Base-by-base conservation (phyloP, 345 rosid genomes). In the Noccaea caerulescens region DNA sequence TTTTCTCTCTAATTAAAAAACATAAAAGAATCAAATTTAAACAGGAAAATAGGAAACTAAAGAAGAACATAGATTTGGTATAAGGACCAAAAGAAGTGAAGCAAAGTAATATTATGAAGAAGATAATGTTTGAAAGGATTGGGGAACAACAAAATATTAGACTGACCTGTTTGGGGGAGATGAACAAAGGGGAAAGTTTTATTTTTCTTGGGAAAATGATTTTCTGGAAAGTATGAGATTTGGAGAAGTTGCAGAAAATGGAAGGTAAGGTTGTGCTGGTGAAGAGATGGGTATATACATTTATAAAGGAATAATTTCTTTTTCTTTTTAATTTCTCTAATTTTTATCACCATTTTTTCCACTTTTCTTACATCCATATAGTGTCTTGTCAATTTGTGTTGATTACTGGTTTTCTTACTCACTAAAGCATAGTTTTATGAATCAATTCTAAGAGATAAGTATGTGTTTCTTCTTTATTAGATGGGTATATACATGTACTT, bases 241-340 rank as follows among this genome's bases (percentile, higher is more conserved):
- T 69, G 76, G 62, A 76, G 76, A 76, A 70, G 76, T 77, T 77
- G 80, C 77, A 77, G 76, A 77, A 71, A 63, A 66, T 71, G 76
- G 80, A 77, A 77, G 80, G 68, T 58, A 60, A 71, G 72, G 73
- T 53, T 68, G 69, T 68, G 79, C 72, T 72, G 68, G 68, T 64
- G 76, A 77, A 39, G 77, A 77, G 77, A 66, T 77, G 72, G 58
- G 68, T 77, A 59, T 71, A 13, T 66, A 71, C 76, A 71, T 77
- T 72, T 77, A 77, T 77, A 77, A 72, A 14, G 69, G 79, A 70
- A 69, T 63, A 4, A 12, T n/a, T 37, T 0, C 16, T 36, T 39
- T 25, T 43, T 16, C 32, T 2, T 11, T 27, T 45, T 16, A 5
- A 11, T 23, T 20, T 25, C 32, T 63, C 13, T 14, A 12, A 20